Conservation (phyloP, 768 basidiomycete genomes). For the Russula foetens region DNA sequence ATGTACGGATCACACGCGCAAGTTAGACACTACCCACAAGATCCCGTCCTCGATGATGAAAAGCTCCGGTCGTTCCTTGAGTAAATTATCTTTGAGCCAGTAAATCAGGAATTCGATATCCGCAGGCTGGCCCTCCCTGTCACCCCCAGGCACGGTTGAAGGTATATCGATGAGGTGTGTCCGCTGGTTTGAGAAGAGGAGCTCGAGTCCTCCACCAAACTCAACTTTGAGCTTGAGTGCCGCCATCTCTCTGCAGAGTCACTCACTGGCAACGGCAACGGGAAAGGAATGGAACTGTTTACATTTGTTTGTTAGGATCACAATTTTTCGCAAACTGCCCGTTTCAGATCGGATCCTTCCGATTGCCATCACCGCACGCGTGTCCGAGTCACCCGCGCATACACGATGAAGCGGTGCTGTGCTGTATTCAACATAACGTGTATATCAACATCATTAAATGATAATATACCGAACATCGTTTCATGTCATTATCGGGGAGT, state of each 20-base stretch:
- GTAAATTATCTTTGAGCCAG: conserved; percentile 65
- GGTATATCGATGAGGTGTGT: conserved; percentile 52
- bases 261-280: no score
- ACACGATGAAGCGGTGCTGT: neutral
- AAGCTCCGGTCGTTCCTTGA: conserved; percentile 81
- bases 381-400: neutral
- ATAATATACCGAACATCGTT: neutral
- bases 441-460: neutral
- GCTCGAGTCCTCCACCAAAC: conserved; percentile 81
- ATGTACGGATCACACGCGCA: neutral
- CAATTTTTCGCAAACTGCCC: neutral
- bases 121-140: conserved; percentile 34
- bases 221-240: conserved; percentile 48
- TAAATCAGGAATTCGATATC: conserved; percentile 73
- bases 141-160: conserved; percentile 28
- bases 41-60: conserved; percentile 84
- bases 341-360: neutral
- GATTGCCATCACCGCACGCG: neutral
- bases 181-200: conserved; percentile 69
- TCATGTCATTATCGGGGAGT: neutral
- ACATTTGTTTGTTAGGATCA: neutral
- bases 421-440: neutral
- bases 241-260: conserved; percentile 8
- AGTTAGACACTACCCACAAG: conserved; percentile 51
- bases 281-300: neutral